Base-by-base conservation (phyloP, 2,329 filamentous ascomycete genomes). In the Bisporella sp. region DNA sequence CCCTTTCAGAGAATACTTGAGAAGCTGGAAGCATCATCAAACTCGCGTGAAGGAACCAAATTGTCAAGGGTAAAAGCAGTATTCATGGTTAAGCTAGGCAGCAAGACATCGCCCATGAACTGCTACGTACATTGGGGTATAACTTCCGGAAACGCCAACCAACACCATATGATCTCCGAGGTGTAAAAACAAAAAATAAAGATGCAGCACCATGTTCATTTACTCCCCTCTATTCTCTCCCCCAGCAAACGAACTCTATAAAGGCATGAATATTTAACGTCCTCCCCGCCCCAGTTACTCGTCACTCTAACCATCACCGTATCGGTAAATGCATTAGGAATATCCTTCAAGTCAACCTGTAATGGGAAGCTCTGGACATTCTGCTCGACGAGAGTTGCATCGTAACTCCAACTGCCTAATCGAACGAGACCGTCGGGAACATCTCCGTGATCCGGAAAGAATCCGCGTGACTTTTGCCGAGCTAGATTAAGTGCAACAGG, bases 221-320 rank as follows among this genome's bases (percentile, higher is more conserved):
- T 21, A 21, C 21, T 21, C 21, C 21, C 21, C 21, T 21, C 21
- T 2, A 21, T 21, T 21, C 21, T 21, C 21, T 21, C 54, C 4
- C 74, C 83, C 61, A 79, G 84, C 42, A 86, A 52, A 50, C 74
- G 69, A n/a, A 84, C 65, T 1, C 82, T 71, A 66, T 86, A 87
- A 59, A 87, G 76, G 62, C 83, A 86, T 4, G 82, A 85, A 60
- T 83, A 81, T 44, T 78, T 54, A 2, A 63, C 56, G 1, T 47
- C 68, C 30, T 60, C 62, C 7, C 72, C 69, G 11, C 82, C 81
- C 59, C 82, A 76, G 61, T 86, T 86, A 59, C 68, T 77, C 49
- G 73, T 64, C 1, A 78, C 75, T 9, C 81, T 70, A 29, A 87
- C 64, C 13, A 81, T 62, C 6, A 85, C 62, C 6, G 76, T 69